Conservation (phyloP, 2,329 filamentous ascomycete genomes). For the Chaetomiaceae sp. region DNA sequence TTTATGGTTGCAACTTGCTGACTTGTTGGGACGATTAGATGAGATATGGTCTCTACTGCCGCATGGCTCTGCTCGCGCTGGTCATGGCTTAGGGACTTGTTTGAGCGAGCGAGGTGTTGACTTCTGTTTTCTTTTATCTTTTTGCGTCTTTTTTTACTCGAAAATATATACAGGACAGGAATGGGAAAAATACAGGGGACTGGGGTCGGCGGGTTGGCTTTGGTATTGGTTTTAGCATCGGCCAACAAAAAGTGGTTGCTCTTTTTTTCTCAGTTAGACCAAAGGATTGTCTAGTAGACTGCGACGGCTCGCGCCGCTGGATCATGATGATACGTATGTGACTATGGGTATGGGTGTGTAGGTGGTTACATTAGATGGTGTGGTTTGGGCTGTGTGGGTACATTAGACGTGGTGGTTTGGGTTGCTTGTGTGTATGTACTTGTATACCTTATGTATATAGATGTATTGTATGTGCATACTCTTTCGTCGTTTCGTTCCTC, state of each 20-base stretch:
- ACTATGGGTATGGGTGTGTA: not conserved
- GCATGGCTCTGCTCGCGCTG: conserved; percentile 93
- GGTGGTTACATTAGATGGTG: not conserved
- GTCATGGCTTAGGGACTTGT: conserved; percentile 61
- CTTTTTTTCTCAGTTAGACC: conserved; percentile 1
- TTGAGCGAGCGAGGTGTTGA: not conserved
- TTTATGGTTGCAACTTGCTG: conserved; percentile 34
- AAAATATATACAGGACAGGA: not conserved
- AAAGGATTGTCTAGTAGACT: conserved; percentile 8
- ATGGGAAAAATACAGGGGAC: conserved; percentile 1
- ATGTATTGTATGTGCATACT: too few relatives aligned
- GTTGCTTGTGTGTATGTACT: not conserved
- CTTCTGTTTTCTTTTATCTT: too few relatives aligned
- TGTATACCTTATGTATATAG: not conserved
- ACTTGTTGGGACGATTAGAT: conserved; percentile 53
- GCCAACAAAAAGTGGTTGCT: not conserved
- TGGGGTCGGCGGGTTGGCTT: not conserved
- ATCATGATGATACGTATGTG: conserved; percentile 10
- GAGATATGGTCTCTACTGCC: conserved; percentile 94
- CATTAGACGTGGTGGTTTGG: too few relatives aligned
- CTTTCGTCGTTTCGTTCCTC: too few relatives aligned
- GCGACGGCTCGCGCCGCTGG: conserved; percentile 5
- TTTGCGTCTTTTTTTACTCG: too few relatives aligned
- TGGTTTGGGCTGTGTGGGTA: not conserved
- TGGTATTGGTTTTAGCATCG: not conserved